phyloP scores from a whole-genome alignment of 495 filamentous ascomycete species.

The Lasiosphaeria miniovina region DNA sequence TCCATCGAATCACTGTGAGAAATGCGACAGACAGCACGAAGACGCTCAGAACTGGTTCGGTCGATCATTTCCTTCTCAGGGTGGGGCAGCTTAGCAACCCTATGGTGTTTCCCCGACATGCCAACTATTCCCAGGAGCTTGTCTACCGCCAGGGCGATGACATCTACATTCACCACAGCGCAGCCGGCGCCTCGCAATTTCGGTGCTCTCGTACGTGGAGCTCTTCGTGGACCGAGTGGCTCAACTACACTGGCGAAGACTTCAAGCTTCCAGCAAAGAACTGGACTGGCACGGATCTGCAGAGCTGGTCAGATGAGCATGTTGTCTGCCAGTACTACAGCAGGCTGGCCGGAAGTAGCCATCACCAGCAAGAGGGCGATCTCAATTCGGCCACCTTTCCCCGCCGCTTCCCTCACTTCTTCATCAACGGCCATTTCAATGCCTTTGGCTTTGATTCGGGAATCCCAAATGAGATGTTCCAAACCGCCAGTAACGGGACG shows the following conservation, averaged over 20 bases:
- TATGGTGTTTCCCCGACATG: conserved; percentile 54
- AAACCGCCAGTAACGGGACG: conserved; percentile 42
- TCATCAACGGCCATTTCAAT: conserved; percentile 62
- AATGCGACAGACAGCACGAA: conserved; percentile 45
- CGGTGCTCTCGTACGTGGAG: conserved; percentile 63
- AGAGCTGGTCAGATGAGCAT: conserved; percentile 66
- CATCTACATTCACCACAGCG: conserved; percentile 56
- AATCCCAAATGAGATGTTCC: conserved; percentile 48
- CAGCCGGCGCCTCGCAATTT: conserved; percentile 60
- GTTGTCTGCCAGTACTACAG: conserved; percentile 68
- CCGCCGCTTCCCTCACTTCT: conserved; percentile 64
- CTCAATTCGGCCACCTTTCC: conserved; percentile 42
- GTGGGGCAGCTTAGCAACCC: conserved; percentile 50
- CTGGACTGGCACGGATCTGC: conserved; percentile 60
- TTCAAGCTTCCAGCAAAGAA: conserved; percentile 39
- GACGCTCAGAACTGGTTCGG: conserved; percentile 45
- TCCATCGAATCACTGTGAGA: conserved; percentile 59
- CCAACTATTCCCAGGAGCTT: conserved; percentile 58
- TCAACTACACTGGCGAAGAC: conserved; percentile 53
- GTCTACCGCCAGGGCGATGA: conserved; percentile 38
- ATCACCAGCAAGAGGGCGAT: conserved; percentile 60
- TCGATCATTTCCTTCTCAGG: conserved; percentile 53
- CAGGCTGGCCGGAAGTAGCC: conserved; percentile 55
- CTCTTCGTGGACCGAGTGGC: conserved; percentile 58
- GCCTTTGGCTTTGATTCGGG: conserved; percentile 64